phyloP scores from a whole-genome alignment of 2,329 filamentous ascomycete species.

The Cordyceps fumosorosea region DNA sequence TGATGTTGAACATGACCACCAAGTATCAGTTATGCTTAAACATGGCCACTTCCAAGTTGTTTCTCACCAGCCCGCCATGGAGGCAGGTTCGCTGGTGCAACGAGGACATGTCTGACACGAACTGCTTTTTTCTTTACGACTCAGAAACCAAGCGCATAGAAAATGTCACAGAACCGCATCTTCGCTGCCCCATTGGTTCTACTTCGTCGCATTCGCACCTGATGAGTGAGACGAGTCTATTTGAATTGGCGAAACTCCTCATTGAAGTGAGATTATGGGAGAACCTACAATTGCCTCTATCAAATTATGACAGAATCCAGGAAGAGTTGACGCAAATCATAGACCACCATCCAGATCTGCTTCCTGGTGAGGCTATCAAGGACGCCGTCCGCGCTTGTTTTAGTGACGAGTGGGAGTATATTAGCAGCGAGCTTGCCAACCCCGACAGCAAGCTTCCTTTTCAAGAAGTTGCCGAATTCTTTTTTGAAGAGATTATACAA shows the following conservation, averaged over 20 bases:
- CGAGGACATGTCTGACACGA: background rate
- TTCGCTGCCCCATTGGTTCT: background rate
- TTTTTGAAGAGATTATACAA: too few relatives aligned
- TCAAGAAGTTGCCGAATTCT: too few relatives aligned
- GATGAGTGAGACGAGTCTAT: background rate
- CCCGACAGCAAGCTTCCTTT: too few relatives aligned
- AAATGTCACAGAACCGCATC: background rate
- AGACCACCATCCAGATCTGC: too few relatives aligned
- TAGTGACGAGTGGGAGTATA: too few relatives aligned
- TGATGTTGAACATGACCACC: too few relatives aligned
- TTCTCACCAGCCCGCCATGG: background rate
- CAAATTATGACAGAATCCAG: too few relatives aligned
- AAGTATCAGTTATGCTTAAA: background rate
- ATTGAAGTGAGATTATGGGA: background rate
- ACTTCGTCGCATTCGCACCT: background rate
- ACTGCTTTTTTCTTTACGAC: background rate
- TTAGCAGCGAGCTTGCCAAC: too few relatives aligned
- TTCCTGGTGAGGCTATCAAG: too few relatives aligned
- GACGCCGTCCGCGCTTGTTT: too few relatives aligned
- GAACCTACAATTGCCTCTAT: background rate
- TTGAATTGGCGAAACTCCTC: background rate
- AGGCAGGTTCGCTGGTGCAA: background rate
- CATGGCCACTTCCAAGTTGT: background rate
- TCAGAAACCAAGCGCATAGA: background rate
- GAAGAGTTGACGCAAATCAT: too few relatives aligned